Base-by-base conservation (phyloP, 2,329 filamentous ascomycete species). In the Arthrobotrys sphaeroides region DNA sequence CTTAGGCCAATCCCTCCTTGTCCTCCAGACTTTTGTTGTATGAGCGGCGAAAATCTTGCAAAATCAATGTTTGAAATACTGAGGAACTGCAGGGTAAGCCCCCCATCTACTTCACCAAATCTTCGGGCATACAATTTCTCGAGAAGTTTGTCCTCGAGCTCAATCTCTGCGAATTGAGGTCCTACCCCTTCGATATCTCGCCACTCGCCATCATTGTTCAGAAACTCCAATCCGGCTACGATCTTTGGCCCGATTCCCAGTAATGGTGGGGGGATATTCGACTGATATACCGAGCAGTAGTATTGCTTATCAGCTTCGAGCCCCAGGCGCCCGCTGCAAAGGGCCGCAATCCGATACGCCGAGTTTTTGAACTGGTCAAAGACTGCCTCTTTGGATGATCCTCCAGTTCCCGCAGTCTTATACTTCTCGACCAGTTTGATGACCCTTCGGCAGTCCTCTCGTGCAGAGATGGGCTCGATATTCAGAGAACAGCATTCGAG, bases 401-500 rank as follows among this genome's bases (percentile, higher is more conserved):
- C n/a, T 2, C 12, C 36, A 2, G 16, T 13, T 2, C 36, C 36
- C 16, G 36, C 36, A 43, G 31, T 13, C 5, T 42, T 43, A n/a
- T 55, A 66, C n/a, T 55, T 53, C 16, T 66, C 61, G 33, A 43
- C 51, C 31, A 66, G 22, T 22, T 66, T 66, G 3, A 66, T 66
- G 12, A n/a, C 33, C 12, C 61, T 43, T 26, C 47, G 45, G 26
- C 61, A 66, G 31, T 43, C 47, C 12, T 43, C 38, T 12, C 16
- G 33, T 16, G 12, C 36, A 3, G 55, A 9, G n/a, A 6, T 9
- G 2, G 33, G 16, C 31, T 13, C 4, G n/a, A n/a, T n/a, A n/a
- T n/a, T n/a, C n/a, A n/a, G n/a, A n/a, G n/a, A n/a, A n/a, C n/a
- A n/a, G 13, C 9, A 18, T 31, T 28, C 7, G 3, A 1, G 22